Base-by-base conservation (phyloP, 371 early-diverging fungal genomes). In the Dipsacomyces acuminosporus region DNA sequence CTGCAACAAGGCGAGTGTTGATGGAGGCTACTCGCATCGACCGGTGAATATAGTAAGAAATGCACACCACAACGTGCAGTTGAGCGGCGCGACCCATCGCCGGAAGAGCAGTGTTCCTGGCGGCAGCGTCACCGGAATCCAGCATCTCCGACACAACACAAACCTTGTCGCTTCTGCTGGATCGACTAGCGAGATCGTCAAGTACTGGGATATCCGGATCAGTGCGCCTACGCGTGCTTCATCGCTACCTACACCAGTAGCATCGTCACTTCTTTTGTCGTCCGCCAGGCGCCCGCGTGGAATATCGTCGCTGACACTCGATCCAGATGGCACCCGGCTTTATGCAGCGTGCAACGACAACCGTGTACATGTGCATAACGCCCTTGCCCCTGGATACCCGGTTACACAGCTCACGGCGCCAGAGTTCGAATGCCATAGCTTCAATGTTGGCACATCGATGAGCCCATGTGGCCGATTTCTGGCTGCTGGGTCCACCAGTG, bases 401-500 rank as follows among this genome's bases (percentile, higher is more conserved):
- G 36, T 66, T 2, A 51, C 49, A 3, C 51, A 50, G 14, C 56
- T 72, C 4, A 35, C 38, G 6, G 65, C 73, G 8, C 59, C 64
- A 4, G 66, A 61, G 59, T 67, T 73, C 36, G 54, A 58, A 23
- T 73, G 74, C 38, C 56, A 58, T 11, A 58, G 67, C 41, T 72
- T 73, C 21, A 56, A 54, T 35, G 44, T 66, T 4, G 46, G 59
- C 35, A 48, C 56, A 9, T 41, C 61, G 11, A 34, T 45, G 30
- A 69, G 72, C 42, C 57, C 58, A 19, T 56, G 62, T 23, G 61
- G 61, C 17, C 41, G 49, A 19, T 59, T 63, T 17, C 38, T 73
- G 20, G 74, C 73, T 2, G 60, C 74, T 15, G 74, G 74, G n/a
- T 73, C 74, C 15, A 54, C 64, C 13, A 66, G 36, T 22, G 72